Evolutionary conservation across 2,329 filamentous ascomycete species (phyloP), one percentile per base, ranked within the genome.

Genomic region (Beauveria varroae): DNA sequence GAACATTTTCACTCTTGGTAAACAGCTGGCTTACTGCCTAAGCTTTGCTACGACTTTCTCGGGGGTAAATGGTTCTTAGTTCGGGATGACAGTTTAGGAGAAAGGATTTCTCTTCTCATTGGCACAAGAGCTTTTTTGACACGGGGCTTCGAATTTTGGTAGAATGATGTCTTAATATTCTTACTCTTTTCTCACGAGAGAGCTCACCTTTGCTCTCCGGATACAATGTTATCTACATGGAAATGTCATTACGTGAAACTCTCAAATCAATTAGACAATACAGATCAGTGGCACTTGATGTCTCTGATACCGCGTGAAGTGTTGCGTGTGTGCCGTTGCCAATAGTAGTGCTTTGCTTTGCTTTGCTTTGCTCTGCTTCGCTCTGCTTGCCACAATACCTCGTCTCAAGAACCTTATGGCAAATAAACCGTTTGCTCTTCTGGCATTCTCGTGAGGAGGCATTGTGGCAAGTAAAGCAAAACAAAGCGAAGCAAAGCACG

Each of bases 81-180:
- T 60, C 26, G 49, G 20, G 16, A 53, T 60, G 40, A 52, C 20
- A 26, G 26, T 46, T 60, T 53, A 40, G 55, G 41, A 54, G 12
- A 3, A 22, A 47, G 14, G 34, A 59, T 52, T 41, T 59, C 47
- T 57, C 60, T 43, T 54, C 55, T 60, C 60, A 30, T 41, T 60
- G 18, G 40, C 40, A 20, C 6, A 26, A 18, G 37, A 20, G 28
- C n/a, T 28, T 28, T 58, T 55, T 62, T 20, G 10, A 37, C 37
- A 47, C 40, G 34, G 37, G 55, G 44, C 41, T 46, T 37, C 26
- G 37, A 20, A 3, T 30, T 30, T 53, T 41, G 43, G 26, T 44
- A 44, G 24, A 44, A 5, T 18, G 12, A 18, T 34, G 57, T 18
- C 24, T 51, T 44, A 43, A 20, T 52, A 20, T 52, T 50, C 20